Percentiles rank a stretch among this genome's conserved stretches.
These are phyloP conservation scores for Ulota crispa DNA, from an alignment of 225 moss, liverwort and hornwort genomes.

Conservation along the genomic window DNA sequence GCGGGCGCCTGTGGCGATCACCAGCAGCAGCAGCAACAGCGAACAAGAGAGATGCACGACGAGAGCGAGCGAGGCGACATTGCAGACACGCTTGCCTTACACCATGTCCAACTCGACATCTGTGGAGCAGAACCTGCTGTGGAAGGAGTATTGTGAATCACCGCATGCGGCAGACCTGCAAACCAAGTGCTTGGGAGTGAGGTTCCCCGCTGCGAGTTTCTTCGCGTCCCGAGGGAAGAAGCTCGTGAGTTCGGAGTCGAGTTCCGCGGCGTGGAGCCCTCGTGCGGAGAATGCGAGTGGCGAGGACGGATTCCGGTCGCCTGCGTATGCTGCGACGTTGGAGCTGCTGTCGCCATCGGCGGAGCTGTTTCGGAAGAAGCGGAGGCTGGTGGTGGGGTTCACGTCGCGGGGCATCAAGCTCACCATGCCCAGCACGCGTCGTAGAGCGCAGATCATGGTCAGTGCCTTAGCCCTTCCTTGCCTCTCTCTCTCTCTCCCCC, in stretches of 20 bases:
- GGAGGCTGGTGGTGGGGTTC: not conserved
- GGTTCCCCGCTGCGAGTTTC: conserved; percentile 28
- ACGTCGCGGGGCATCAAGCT: conserved; percentile 32
- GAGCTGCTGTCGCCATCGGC: conserved; percentile 58
- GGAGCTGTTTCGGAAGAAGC: conserved; percentile 44
- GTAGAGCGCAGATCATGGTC: conserved; percentile 46
- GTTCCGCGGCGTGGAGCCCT: conserved; percentile 22
- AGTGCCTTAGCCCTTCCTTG: not conserved
- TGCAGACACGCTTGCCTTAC: conserved; percentile 47
- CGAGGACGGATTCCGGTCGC: conserved; percentile 56
- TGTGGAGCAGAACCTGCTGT: conserved; percentile 33
- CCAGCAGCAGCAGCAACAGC: not conserved
- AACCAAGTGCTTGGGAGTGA: conserved; percentile 44
- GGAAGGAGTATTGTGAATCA: conserved; percentile 49
- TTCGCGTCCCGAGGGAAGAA: conserved; percentile 29
- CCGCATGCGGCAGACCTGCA: conserved; percentile 16
- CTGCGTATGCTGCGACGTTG: conserved; percentile 58
- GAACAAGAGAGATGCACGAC: not conserved
- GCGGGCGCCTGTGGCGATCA: not conserved
- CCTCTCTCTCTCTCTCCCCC: too few species aligned
- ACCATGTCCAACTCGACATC: conserved; percentile 24
- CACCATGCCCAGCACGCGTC: conserved; percentile 33
- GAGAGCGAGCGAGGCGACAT: not conserved
- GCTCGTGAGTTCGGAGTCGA: not conserved
- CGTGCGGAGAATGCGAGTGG: too few species aligned